Evolutionary conservation across 805 yeast species (phyloP), one percentile per base, ranked within the genome.

Genomic region (Metschnikowia noctiluminum): DNA sequence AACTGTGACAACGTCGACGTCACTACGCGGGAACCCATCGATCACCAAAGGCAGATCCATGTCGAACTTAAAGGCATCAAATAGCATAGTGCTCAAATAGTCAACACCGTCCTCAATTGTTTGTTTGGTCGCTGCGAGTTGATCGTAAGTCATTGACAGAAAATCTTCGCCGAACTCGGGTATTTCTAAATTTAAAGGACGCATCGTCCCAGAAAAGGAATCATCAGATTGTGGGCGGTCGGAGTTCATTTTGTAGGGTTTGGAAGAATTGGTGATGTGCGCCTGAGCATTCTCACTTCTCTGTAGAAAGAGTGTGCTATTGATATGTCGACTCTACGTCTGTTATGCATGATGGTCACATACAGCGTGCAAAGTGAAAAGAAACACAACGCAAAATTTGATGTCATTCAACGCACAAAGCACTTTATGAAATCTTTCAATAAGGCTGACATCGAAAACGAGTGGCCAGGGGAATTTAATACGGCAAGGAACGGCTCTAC

Each of bases 21-120:
- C 97, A 14, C 73, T 64, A 38, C 97, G 70, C 0, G 99, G 99
- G 58, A 80, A 92, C 16, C 97, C 97, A 60, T 92, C 96, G 0
- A 85, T 80, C 2, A 87, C 66, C 49, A 92, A 65, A 0, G 82
- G 73, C 1, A 91, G 83, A 26, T 76, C 64, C 88, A 89, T 82
- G 54, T 79, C 83, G 3, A 74, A 81, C 11, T 72, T 66, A 53
- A 80, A 80, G 38, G 62, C 57, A 49, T 67, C 53, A 7, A 58
- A 53, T 27, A 87, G 69, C 12, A 71, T 59, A 30, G 70, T 77
- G 51, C 76, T 72, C 39, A 82, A 55, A 14, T 42, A 39, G 14
- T 50, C 84, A 28, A 82, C 60, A 30, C 55, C 54, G 16, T 58
- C 54, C 43, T 77, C 77, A 45, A 73, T 53, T 10, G 46, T 48